phyloP scores from a whole-genome alignment of 352 stramenopile genomes.

The Globisporangium parvum region DNA sequence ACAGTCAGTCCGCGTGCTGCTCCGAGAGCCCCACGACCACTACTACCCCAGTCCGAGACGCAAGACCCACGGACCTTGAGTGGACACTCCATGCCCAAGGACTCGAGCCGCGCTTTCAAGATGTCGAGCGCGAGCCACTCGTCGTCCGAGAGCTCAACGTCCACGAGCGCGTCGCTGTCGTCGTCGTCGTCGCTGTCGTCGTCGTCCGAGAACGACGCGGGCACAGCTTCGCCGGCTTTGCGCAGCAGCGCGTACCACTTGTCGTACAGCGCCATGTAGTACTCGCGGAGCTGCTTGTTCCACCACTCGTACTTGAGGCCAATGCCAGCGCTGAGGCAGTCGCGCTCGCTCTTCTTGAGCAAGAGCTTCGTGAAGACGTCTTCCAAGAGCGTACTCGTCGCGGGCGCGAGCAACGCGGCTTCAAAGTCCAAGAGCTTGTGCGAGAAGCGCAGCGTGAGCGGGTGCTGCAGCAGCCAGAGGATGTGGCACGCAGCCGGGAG shows the following conservation, averaged over 20 bases:
- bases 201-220: constrained; percentile 56
- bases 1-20: neutral
- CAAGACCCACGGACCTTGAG: constrained; percentile 34
- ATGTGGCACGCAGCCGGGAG: constrained; percentile 77
- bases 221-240: constrained; percentile 64
- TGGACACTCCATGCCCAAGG: constrained; percentile 43
- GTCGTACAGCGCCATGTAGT: constrained; percentile 79
- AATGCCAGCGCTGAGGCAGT: constrained; percentile 64
- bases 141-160: constrained; percentile 75
- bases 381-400: constrained; percentile 65
- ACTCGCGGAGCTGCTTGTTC: constrained; percentile 81
- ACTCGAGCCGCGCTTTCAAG: constrained; percentile 44
- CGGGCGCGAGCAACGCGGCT: constrained; percentile 63
- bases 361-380: constrained; percentile 84
- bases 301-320: constrained; percentile 86
- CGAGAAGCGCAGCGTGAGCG: constrained; percentile 70
- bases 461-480: constrained; percentile 77
- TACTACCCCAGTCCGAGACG: neutral
- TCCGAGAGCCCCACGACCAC: too few relatives aligned
- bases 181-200: constrained; percentile 35
- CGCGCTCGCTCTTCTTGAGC: constrained; percentile 77
- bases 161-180: constrained; percentile 34
- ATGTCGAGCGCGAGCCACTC: constrained; percentile 71
- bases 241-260: constrained; percentile 75
- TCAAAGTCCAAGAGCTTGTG: constrained; percentile 83